Evolutionary conservation across 805 yeast species (phyloP).

Genomic region (Komagataella populi): DNA sequence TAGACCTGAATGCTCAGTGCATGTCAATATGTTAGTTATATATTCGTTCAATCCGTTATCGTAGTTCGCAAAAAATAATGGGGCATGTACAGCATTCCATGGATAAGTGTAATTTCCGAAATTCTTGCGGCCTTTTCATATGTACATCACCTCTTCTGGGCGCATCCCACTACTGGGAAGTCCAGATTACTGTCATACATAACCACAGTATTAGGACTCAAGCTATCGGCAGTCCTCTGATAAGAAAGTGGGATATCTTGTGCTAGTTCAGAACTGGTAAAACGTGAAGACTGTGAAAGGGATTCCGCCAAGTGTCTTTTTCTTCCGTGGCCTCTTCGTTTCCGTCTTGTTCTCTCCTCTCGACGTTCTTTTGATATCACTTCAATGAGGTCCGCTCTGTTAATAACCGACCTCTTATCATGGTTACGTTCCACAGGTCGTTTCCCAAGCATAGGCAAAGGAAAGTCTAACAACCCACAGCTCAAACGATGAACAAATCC

Average conservation of each 20-base stretch:
- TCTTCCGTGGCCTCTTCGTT: neutral
- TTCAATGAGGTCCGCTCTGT: neutral
- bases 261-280: neutral
- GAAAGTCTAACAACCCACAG: neutral
- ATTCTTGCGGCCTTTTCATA: neutral
- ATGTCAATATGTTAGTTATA: neutral
- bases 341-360: neutral
- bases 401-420: neutral
- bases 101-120: neutral
- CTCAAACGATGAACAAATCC: neutral
- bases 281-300: neutral
- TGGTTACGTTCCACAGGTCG: neutral
- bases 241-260: neutral
- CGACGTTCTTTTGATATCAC: neutral
- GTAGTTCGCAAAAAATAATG: neutral
- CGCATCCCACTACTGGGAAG: neutral
- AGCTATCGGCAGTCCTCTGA: neutral
- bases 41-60: neutral
- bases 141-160: neutral
- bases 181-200: neutral
- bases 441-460: neutral
- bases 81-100: neutral
- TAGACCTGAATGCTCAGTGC: neutral
- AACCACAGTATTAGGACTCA: neutral
- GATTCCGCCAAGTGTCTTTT: neutral